phyloP scores from a whole-genome alignment of 495 filamentous ascomycete genomes.

The Haplographium delicatum region DNA sequence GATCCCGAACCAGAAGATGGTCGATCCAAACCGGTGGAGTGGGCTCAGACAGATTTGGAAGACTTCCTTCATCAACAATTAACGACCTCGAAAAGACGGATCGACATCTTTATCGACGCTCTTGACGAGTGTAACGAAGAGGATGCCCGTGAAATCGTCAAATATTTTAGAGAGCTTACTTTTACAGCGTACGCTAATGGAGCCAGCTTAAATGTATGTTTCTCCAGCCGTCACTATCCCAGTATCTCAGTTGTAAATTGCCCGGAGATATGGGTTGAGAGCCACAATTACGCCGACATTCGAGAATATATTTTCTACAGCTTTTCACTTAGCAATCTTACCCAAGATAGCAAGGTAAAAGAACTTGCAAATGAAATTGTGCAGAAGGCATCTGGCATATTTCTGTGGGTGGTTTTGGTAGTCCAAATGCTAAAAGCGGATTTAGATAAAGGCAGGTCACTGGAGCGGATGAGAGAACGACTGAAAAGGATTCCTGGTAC shows the following conservation, averaged over 20 bases:
- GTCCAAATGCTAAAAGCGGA: conserved; percentile 18
- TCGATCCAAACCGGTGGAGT: conserved; percentile 17
- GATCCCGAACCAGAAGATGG: conserved; percentile 17
- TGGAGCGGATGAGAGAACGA: too few species aligned
- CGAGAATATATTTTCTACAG: conserved; percentile 19
- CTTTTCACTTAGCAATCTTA: neutral
- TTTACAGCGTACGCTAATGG: too few species aligned
- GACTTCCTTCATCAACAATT: neutral
- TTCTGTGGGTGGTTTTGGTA: conserved; percentile 31
- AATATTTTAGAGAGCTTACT: conserved; percentile 19
- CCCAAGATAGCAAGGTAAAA: too few species aligned
- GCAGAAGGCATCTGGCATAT: conserved; percentile 23
- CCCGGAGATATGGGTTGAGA: conserved; percentile 24
- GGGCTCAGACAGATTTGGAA: conserved; percentile 5
- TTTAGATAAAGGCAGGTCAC: too few species aligned
- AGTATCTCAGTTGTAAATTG: conserved; percentile 18
- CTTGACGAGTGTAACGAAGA: conserved; percentile 30
- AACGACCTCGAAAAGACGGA: neutral
- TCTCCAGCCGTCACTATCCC: conserved; percentile 34
- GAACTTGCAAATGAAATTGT: conserved; percentile 13
- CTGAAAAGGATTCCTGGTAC: too few species aligned
- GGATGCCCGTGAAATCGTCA: conserved; percentile 19
- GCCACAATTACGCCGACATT: conserved; percentile 24
- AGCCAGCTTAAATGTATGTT: conserved; percentile 27
- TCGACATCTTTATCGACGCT: conserved; percentile 28